These are phyloP conservation scores for Myriosclerotinia curreyana DNA, from an alignment of 2,329 filamentous ascomycete genomes.

Conservation along the genomic window DNA sequence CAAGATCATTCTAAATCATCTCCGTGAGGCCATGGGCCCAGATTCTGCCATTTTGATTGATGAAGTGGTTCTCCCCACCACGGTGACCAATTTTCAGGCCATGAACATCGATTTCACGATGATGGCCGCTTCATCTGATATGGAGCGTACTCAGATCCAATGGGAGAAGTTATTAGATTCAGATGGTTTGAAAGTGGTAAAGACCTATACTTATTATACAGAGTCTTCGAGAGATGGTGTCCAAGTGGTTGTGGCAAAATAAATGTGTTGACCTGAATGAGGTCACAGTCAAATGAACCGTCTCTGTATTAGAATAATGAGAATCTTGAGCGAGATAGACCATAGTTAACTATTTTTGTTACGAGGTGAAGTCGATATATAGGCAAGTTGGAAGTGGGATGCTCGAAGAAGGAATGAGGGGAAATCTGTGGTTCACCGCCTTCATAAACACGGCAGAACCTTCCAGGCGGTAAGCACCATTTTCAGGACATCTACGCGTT, in stretches of 20 bases:
- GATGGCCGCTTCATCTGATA: conserved; percentile 39
- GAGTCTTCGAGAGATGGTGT: conserved; percentile 6
- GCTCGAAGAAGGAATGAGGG: neutral
- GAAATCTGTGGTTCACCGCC: neutral
- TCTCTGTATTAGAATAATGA: neutral
- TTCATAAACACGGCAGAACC: neutral
- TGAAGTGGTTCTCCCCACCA: conserved; percentile 43
- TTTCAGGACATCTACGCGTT: neutral
- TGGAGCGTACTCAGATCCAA: conserved; percentile 39
- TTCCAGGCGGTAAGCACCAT: neutral
- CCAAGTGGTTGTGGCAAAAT: conserved; percentile 2
- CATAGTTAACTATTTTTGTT: neutral
- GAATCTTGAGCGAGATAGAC: too few relatives aligned
- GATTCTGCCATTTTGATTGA: conserved; percentile 42
- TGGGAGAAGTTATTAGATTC: conserved; percentile 1
- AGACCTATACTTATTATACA: conserved; percentile 8
- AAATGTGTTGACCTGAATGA: neutral
- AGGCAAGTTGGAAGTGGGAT: neutral
- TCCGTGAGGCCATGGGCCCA: conserved; percentile 7
- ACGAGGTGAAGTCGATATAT: neutral
- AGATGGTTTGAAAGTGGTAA: neutral
- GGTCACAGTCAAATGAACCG: neutral
- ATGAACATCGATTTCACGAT: conserved; percentile 41
- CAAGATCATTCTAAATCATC: conserved; percentile 18
- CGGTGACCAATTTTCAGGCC: conserved; percentile 38